Evolutionary conservation across 2,329 filamentous ascomycete species (phyloP).

Genomic region (Zymoseptoria pseudotritici): DNA sequence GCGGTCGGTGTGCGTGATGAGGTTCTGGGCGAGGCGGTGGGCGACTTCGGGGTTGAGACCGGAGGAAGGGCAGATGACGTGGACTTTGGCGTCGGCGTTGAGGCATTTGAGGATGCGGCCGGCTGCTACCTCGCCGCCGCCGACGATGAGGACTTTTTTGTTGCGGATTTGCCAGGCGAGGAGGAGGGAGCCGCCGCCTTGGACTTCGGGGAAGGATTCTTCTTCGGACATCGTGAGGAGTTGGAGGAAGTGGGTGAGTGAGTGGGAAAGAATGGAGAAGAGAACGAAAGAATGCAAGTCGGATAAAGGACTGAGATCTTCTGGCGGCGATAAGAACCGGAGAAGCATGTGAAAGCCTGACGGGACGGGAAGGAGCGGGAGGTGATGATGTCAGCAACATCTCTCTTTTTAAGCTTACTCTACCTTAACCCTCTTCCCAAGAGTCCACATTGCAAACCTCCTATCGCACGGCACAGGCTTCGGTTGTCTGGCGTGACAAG

Average conservation of each 20-base stretch:
- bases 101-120: slow-evolving; percentile 89
- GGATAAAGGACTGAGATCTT: not conserved
- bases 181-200: slow-evolving; percentile 87
- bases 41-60: slow-evolving; percentile 86
- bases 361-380: not conserved
- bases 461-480: too few relatives aligned
- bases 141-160: slow-evolving; percentile 85
- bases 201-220: slow-evolving; percentile 61
- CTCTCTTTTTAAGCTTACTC: not conserved
- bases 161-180: slow-evolving; percentile 90
- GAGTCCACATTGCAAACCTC: too few relatives aligned
- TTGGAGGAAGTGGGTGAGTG: not conserved
- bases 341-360: not conserved
- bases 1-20: slow-evolving; percentile 74
- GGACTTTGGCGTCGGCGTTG: slow-evolving; percentile 88
- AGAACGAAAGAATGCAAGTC: not conserved
- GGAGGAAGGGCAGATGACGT: slow-evolving; percentile 65
- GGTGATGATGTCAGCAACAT: not conserved
- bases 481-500: too few relatives aligned
- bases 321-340: not conserved
- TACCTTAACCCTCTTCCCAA: not conserved
- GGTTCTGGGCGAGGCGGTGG: slow-evolving; percentile 65
- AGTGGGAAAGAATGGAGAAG: not conserved
- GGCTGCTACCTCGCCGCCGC: slow-evolving; percentile 92
- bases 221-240: slow-evolving; percentile 7